Evolutionary conservation across 257 asterid genomes (phyloP).

Genomic region (Marsdenia floribunda): DNA sequence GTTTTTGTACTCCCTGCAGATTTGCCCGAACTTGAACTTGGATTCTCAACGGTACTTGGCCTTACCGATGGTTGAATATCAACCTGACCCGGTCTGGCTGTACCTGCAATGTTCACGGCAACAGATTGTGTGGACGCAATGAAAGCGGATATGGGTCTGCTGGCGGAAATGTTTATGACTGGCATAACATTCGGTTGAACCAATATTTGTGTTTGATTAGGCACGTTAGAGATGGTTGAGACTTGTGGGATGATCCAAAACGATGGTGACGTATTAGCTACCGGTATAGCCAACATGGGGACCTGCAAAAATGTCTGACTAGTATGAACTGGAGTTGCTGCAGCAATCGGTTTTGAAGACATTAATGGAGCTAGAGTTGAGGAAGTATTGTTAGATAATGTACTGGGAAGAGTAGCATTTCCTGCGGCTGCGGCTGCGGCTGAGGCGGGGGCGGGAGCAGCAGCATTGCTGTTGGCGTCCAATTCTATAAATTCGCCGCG

Average conservation of each 20-base stretch:
- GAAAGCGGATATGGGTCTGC: constrained; percentile 38
- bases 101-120: constrained; percentile 19
- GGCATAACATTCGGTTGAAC: constrained; percentile 40
- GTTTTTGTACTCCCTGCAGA: constrained; percentile 22
- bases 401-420: not conserved
- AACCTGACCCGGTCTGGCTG: not conserved
- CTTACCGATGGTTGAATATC: constrained; percentile 5
- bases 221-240: constrained; percentile 4
- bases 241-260: constrained; percentile 32
- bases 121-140: constrained; percentile 24
- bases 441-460: not conserved
- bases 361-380: constrained; percentile 52
- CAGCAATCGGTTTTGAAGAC: constrained; percentile 11
- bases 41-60: not conserved
- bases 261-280: constrained; percentile 33
- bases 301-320: constrained; percentile 14
- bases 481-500: constrained; percentile 4
- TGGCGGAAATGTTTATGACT: constrained; percentile 27
- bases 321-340: constrained; percentile 27
- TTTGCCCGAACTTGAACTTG: constrained; percentile 5
- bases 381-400: constrained; percentile 5
- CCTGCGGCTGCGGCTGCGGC: constrained; percentile 4
- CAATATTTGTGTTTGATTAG: constrained; percentile 46
- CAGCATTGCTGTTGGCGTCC: constrained; percentile 2
- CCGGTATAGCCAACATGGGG: constrained; percentile 41